Base-by-base conservation (phyloP, 2,329 filamentous ascomycete species). In the Fulvia fulva region DNA sequence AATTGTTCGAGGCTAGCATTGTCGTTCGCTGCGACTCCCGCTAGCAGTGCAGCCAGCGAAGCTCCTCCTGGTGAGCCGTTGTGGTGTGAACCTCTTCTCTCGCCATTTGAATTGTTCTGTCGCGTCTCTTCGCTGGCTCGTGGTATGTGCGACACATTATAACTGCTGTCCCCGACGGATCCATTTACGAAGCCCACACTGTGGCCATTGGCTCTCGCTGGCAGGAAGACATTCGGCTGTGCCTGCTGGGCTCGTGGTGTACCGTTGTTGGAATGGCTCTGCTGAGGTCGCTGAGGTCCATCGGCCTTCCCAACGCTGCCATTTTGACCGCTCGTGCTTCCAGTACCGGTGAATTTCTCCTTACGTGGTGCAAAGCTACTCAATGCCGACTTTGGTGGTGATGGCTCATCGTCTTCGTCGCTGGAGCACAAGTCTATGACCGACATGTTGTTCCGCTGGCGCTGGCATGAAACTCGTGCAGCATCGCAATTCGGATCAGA, bases 381-480 rank as follows among this genome's bases (percentile, higher is more conserved):
- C 23, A 59, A 46, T 21, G 22, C 26, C 7, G 25, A 22, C 30
- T 56, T 53, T 14, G 49, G 34, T 19, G 53, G 51, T 37, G 53
- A 51, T 14, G n/a, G 22, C 8, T 57, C 53, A 4, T 60, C 50
- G 16, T 30, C 37, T 14, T 57, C 55, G 21, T 51, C 37, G 19
- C 50, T 53, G 7, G 56, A 58, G n/a, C 28, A 49, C 16, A 58
- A n/a, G 41, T 58, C 51, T 28, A 58, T 53, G 4, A 58, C 28
- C 30, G 47, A 21, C 52, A 54, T 54, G 37, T 41, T 47, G 37
- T 41, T 41, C 14, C 37, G 34, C 37, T 7, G 37, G 37, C 9
- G 37, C 37, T 41, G 3, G 37, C 16, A 7, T 41, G 14, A 41
- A 5, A 41, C 16, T 7, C 37, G 37, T 19, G 37, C 37, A 19